These are phyloP conservation scores for Fusarium protoensiforme DNA, from an alignment of 2,329 filamentous ascomycete species.

Conservation along the genomic window DNA sequence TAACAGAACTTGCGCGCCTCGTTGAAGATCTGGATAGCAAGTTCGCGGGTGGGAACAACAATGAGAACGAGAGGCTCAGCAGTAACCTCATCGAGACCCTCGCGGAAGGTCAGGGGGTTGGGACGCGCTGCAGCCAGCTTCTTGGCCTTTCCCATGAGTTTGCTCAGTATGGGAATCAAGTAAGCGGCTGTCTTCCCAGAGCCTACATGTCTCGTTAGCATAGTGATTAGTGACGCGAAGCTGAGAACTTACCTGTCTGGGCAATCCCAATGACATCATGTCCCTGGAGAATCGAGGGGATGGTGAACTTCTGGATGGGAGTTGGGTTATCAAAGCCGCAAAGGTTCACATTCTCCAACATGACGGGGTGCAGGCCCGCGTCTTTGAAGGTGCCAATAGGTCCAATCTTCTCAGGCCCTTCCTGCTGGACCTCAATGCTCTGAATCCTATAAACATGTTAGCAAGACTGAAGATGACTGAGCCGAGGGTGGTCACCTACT, in stretches of 20 bases:
- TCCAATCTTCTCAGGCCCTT: constrained; percentile 63
- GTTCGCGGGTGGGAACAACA: constrained; percentile 86
- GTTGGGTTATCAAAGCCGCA: constrained; percentile 80
- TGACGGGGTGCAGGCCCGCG: constrained; percentile 85
- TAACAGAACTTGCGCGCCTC: constrained; percentile 94
- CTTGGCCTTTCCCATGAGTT: constrained; percentile 95
- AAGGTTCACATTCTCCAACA: constrained; percentile 80
- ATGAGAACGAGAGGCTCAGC: constrained; percentile 92
- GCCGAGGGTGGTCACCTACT: constrained; percentile 55
- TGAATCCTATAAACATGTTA: constrained; percentile 59
- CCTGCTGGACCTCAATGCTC: constrained; percentile 66
- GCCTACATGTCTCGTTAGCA: constrained; percentile 61
- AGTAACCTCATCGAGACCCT: constrained; percentile 62
- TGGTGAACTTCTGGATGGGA: constrained; percentile 86
- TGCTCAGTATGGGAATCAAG: constrained; percentile 87
- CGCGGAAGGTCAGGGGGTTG: constrained; percentile 66
- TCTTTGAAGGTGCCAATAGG: constrained; percentile 72
- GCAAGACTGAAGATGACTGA: constrained; percentile 2
- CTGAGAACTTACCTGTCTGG: constrained; percentile 79
- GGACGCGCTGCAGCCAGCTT: constrained; percentile 85
- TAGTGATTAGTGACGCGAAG: not conserved
- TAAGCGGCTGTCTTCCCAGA: constrained; percentile 98
- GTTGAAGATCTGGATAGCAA: constrained; percentile 95
- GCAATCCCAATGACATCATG: constrained; percentile 89
- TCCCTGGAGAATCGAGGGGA: constrained; percentile 81